Percentiles rank a stretch among this genome's conserved stretches.
These are phyloP conservation scores for Phoma herbarum DNA, from an alignment of 2,329 filamentous ascomycete genomes.

Conservation along the genomic window DNA sequence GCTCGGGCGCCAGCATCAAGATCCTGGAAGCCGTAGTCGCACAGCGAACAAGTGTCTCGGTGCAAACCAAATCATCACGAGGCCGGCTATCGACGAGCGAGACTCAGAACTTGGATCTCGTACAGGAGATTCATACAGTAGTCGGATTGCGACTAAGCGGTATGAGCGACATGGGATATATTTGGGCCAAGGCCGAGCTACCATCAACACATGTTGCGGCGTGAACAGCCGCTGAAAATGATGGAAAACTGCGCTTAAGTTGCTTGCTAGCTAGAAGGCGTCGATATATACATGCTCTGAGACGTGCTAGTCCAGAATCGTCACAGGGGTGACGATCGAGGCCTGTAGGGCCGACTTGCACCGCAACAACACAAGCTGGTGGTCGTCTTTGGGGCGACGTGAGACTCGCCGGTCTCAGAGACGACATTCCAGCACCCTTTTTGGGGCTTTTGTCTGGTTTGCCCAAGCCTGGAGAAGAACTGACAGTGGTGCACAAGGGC, in stretches of 20 bases:
- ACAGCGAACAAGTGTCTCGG: conserved; percentile 33
- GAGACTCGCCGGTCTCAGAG: conserved; percentile 29
- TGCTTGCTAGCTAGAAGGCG: too few species aligned
- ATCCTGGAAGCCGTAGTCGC: conserved; percentile 35
- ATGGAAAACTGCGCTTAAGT: too few species aligned
- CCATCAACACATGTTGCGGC: not conserved
- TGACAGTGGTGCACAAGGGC: conserved; percentile 30
- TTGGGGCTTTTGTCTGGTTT: conserved; percentile 21
- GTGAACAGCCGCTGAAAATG: too few species aligned
- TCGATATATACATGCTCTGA: too few species aligned
- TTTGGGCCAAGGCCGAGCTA: conserved; percentile 28
- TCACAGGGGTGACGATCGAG: too few species aligned
- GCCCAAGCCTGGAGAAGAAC: conserved; percentile 24
- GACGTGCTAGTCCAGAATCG: too few species aligned
- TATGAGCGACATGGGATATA: conserved; percentile 36
- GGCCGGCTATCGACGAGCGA: not conserved
- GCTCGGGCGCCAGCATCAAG: conserved; percentile 21
- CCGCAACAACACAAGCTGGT: not conserved
- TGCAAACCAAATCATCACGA: conserved; percentile 14
- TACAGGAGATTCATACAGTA: conserved; percentile 32
- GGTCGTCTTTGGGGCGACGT: conserved; percentile 33
- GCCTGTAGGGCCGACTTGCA: too few species aligned
- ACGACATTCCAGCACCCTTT: conserved; percentile 35
- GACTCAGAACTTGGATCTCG: conserved; percentile 9
- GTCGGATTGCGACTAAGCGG: conserved; percentile 39